These are phyloP conservation scores for Colletotrichum tofieldiae DNA, from an alignment of 2,329 filamentous ascomycete species.

Conservation along the genomic window DNA sequence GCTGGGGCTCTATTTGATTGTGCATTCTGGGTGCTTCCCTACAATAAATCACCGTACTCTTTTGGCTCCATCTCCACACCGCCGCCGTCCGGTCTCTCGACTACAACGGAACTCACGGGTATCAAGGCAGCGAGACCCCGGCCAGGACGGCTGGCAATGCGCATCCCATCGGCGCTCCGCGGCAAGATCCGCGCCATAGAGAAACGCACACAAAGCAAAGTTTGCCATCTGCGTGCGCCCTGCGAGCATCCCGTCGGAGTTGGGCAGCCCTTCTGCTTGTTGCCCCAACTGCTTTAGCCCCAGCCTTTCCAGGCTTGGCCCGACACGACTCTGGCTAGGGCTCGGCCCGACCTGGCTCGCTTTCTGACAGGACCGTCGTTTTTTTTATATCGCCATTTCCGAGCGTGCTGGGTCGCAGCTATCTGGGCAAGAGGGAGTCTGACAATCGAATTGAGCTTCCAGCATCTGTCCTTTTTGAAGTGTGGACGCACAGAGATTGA, in stretches of 20 bases:
- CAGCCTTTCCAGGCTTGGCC: constrained; percentile 13
- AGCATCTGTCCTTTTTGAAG: neutral
- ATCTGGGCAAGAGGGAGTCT: neutral
- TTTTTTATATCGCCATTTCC: neutral
- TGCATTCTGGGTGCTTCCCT: neutral
- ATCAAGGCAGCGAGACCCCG: constrained; percentile 24
- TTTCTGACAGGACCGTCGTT: constrained; percentile 8
- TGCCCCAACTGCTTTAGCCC: constrained; percentile 16
- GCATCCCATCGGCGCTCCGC: constrained; percentile 4
- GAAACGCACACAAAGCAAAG: constrained; percentile 19
- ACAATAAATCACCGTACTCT: neutral
- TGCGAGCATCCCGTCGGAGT: constrained; percentile 21
- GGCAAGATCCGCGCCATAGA: constrained; percentile 38
- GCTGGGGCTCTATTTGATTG: constrained; percentile 6
- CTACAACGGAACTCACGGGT: constrained; percentile 12
- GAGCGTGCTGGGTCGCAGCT: neutral
- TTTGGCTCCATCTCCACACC: constrained; percentile 22
- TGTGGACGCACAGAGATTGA: constrained; percentile 22
- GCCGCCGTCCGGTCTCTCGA: constrained; percentile 5
- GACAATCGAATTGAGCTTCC: neutral
- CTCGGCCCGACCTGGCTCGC: constrained; percentile 30
- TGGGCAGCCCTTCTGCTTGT: constrained; percentile 36
- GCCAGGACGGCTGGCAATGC: constrained; percentile 12
- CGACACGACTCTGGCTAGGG: constrained; percentile 6
- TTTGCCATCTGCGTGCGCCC: constrained; percentile 27